Evolutionary conservation across 129 eudicot genomes (phyloP), one percentile per base, ranked within the genome.

Genomic region (Helichrysum umbraculigerum): DNA sequence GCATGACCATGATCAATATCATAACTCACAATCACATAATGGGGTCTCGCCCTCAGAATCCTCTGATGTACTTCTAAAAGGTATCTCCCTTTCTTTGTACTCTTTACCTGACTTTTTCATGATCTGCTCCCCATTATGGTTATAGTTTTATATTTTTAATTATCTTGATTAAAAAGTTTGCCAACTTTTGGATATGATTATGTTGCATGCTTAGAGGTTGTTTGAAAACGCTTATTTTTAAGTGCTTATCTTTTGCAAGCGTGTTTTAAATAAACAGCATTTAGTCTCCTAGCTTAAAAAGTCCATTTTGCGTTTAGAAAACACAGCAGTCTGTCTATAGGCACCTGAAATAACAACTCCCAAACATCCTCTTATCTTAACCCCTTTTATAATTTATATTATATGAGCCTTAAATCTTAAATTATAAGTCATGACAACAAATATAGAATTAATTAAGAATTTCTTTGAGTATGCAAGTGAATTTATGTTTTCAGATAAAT

Each of bases 31-130:
- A 12, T 41, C 47, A 41, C 47, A 35, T 21, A 58, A 72, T 15
- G 22, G 25, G 19, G 81, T 78, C 32, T 82, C 88, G 20, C 66
- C 84, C n/a, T 54, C 86, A 44, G 66, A 47, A 47, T 63, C 77
- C n/a, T 52, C 79, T 62, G 90, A 88, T 74, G 86, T 91, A 66
- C 91, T 82, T 66, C 74, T 88, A 62, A 86, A 85, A 91, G 97
- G 97, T 91, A 20, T 79, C 84, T 9, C 56, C 15, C 50, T 15
- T 28, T 60, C 72, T 62, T 25, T 25, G 28, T 25, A 63, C 61
- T 47, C 22, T 71, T 66, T 39, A 4, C 14, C 30, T 25, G 28
- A 1, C 28, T 44, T 22, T 81, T 76, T 47, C 60, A 30, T 20
- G 62, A 57, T 58, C 30, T 58, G 41, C 30, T 58, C 63, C 63